A percentile compares a stretch with the other conserved stretches of the same genome.
Evolutionary conservation across 2,329 filamentous ascomycete species (phyloP).

Genomic region (Paradendryphiella salina): DNA sequence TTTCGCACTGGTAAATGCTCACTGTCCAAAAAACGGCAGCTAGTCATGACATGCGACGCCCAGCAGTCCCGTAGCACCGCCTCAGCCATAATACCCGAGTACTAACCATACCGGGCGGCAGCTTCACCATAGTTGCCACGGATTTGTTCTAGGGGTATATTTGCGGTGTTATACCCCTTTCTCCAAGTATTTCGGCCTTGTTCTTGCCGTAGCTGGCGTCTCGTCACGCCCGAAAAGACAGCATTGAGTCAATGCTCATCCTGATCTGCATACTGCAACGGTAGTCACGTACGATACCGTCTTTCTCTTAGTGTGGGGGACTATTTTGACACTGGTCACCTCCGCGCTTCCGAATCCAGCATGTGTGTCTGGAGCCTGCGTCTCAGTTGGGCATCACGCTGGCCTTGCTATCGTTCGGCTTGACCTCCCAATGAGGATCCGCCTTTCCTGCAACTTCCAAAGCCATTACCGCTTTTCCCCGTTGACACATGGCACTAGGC

Average conservation of each 20-base stretch:
- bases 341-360: constrained; percentile 21
- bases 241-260: constrained; percentile 13
- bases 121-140: constrained; percentile 10
- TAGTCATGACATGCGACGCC: constrained; percentile 24
- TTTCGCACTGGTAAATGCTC: background rate
- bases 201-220: constrained; percentile 7
- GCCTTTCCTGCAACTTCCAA: constrained; percentile 1
- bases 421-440: constrained; percentile 3
- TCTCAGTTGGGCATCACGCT: constrained; percentile 11
- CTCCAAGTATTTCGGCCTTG: constrained; percentile 11
- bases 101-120: constrained; percentile 16
- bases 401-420: background rate
- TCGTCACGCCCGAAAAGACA: constrained; percentile 12
- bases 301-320: constrained; percentile 16
- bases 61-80: constrained; percentile 11
- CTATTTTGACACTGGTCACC: constrained; percentile 14
- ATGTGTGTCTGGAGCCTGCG: constrained; percentile 22
- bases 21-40: constrained; percentile 14
- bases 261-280: constrained; percentile 25
- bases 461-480: background rate
- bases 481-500: background rate
- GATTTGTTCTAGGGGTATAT: constrained; percentile 19
- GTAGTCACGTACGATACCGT: constrained; percentile 26
- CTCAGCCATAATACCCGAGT: constrained; percentile 11
- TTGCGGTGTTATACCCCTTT: constrained; percentile 26